Conservation (phyloP, 495 filamentous ascomycete species). For the Penicillium soppii region DNA sequence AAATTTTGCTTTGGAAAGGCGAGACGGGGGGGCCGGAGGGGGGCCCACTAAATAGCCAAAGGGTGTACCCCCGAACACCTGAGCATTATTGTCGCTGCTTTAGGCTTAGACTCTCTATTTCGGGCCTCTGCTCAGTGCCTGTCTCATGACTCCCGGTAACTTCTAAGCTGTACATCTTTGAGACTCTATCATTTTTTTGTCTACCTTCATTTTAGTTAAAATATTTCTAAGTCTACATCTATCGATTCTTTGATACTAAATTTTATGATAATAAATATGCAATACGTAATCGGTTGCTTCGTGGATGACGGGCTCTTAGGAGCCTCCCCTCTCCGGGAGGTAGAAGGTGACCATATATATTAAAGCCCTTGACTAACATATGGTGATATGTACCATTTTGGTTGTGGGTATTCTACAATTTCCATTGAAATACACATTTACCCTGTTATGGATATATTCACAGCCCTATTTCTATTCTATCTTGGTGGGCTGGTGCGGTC, state of each 20-base stretch:
- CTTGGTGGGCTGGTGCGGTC: background rate
- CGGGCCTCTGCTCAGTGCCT: background rate
- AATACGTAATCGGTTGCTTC: background rate
- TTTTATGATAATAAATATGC: background rate
- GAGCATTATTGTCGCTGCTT: slow-evolving; percentile 19
- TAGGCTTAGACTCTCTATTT: slow-evolving; percentile 24
- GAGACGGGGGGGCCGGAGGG: slow-evolving; percentile 8
- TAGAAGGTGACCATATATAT: too few relatives aligned
- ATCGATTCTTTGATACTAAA: too few relatives aligned
- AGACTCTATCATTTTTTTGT: too few relatives aligned
- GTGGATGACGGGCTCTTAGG: background rate
- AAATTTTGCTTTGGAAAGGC: slow-evolving; percentile 19
- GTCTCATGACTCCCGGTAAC: too few relatives aligned
- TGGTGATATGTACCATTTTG: too few relatives aligned
- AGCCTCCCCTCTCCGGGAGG: too few relatives aligned
- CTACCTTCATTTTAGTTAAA: too few relatives aligned
- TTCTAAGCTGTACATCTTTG: too few relatives aligned
- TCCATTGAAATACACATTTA: background rate
- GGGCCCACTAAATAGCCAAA: slow-evolving; percentile 28
- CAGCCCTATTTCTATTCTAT: background rate
- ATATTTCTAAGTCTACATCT: too few relatives aligned
- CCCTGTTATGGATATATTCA: background rate
- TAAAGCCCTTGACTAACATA: too few relatives aligned
- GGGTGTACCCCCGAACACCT: slow-evolving; percentile 4
- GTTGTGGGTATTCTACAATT: too few relatives aligned